phyloP scores from a whole-genome alignment of 768 basidiomycete genomes.

The Suillus paluster region DNA sequence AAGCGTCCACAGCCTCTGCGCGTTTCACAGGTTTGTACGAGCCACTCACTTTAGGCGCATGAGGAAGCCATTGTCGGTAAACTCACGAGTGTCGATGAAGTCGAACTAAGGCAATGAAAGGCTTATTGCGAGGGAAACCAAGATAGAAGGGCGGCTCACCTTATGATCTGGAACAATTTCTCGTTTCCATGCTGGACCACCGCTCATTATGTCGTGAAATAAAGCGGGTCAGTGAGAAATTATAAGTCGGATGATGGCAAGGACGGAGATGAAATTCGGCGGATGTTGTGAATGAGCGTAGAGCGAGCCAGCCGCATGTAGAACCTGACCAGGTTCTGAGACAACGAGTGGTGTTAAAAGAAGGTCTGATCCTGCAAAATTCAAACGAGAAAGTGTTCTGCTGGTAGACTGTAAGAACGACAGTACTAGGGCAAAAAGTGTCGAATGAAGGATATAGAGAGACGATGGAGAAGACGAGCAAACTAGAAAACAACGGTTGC shows the following conservation, averaged over 20 bases:
- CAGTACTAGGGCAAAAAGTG: slow-evolving; percentile 26
- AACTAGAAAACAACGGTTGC: slow-evolving; percentile 3
- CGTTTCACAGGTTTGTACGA: neutral
- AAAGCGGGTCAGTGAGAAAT: slow-evolving; percentile 18
- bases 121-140: slow-evolving; percentile 7
- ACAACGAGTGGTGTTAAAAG: slow-evolving; percentile 29
- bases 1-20: neutral
- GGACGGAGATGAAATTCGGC: slow-evolving; percentile 24
- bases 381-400: neutral
- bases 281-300: slow-evolving; percentile 28
- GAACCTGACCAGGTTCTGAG: slow-evolving; percentile 18
- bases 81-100: slow-evolving; percentile 93
- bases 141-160: slow-evolving; percentile 48
- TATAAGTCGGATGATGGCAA: slow-evolving; percentile 24
- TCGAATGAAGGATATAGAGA: slow-evolving; percentile 8
- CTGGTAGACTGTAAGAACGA: slow-evolving; percentile 19
- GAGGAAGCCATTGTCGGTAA: slow-evolving; percentile 82
- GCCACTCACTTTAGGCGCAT: slow-evolving; percentile 81
- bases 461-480: slow-evolving; percentile 1
- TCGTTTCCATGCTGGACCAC: slow-evolving; percentile 91
- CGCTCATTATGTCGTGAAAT: slow-evolving; percentile 32
- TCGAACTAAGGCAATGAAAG: slow-evolving; percentile 69
- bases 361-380: slow-evolving; percentile 14
- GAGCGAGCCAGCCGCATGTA: slow-evolving; percentile 42
- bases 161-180: slow-evolving; percentile 98